Evolutionary conservation across 1,284 basidiomycete genomes (phyloP), one percentile per base, ranked within the genome.

Genomic region (Phylloporus sp.): DNA sequence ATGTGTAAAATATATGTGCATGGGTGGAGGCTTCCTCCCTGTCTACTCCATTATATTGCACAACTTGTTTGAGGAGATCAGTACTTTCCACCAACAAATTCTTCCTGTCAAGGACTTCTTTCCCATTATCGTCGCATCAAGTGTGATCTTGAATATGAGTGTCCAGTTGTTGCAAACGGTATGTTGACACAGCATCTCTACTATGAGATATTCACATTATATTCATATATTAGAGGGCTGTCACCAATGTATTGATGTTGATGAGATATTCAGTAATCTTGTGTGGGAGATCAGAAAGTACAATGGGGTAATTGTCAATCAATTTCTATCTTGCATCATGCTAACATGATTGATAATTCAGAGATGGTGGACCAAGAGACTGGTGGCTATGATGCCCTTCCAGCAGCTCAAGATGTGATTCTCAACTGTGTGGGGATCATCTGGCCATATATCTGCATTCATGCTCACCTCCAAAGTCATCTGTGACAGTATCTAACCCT

Each of bases 41-140:
- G 98, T 99, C 69, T 99, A 99, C 84, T 97, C 96, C 70, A 99
- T 99, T 84, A 99, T 97, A 23, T 98, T 96, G 57, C 91, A 97
- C 73, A 96, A 95, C 83, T 98, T 96, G 57, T 99, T 99, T 78
- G 97, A 99, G 82, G 95, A 97, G 87, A 97, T 98, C 77, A 94
- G 90, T 81, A 97, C 94, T 2, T 99, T 99, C 89, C 95, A 99
- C 80, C 96, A 98, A 81, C 97, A 99, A 81, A 99, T 98, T 73
- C 86, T 98, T 66, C 90, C 95, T 64, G 93, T 99, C 73, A 99
- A 99, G 85, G 98, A 99, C 82, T 92, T 91, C 61, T 98, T 99
- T 88, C 98, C 98, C 32, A 95, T 99, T 73, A 95, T 99, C 70
- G 93, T 99, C 62, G 96, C 99, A 12, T 98, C 88, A 99, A 99